phyloP scores from a whole-genome alignment of 2,329 filamentous ascomycete genomes.

The Cytospora piceae region DNA sequence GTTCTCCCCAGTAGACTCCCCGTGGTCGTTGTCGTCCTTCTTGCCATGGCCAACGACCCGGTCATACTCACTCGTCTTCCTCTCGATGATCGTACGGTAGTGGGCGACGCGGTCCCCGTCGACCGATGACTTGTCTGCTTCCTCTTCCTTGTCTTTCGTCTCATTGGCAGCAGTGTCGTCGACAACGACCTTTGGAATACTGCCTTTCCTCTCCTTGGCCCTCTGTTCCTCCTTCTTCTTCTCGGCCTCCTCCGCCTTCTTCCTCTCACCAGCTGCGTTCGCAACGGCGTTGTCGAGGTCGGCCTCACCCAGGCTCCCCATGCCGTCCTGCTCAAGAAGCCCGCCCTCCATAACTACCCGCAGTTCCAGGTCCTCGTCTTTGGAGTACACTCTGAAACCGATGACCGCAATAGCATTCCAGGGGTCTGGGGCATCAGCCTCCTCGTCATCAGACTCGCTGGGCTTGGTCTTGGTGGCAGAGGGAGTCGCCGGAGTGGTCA shows the following conservation, averaged over 20 bases:
- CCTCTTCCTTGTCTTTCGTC: background rate
- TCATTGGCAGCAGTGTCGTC: background rate
- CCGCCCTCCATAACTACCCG: slow-evolving; percentile 60
- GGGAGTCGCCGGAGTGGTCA: slow-evolving; percentile 42
- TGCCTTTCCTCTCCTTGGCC: background rate
- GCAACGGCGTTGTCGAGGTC: slow-evolving; percentile 62
- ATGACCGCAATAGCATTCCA: slow-evolving; percentile 68
- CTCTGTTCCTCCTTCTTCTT: slow-evolving; percentile 11
- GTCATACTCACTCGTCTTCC: slow-evolving; percentile 28
- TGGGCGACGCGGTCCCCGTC: slow-evolving; percentile 30
- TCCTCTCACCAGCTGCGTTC: slow-evolving; percentile 55
- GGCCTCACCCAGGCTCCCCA: slow-evolving; percentile 59
- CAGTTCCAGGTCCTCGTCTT: slow-evolving; percentile 57
- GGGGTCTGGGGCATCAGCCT: slow-evolving; percentile 53
- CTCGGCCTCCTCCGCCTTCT: slow-evolving; percentile 30
- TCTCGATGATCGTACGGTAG: slow-evolving; percentile 34
- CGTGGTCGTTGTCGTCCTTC: background rate
- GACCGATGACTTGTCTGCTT: slow-evolving; percentile 19
- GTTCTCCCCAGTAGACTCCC: background rate
- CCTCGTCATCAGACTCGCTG: slow-evolving; percentile 59
- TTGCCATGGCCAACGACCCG: slow-evolving; percentile 14
- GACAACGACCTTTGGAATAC: background rate
- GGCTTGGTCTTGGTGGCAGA: slow-evolving; percentile 39
- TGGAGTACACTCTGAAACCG: slow-evolving; percentile 63
- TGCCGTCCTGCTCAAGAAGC: slow-evolving; percentile 56